Base-by-base conservation (phyloP, 345 rosid genomes). In the Rhizophora apiculata region DNA sequence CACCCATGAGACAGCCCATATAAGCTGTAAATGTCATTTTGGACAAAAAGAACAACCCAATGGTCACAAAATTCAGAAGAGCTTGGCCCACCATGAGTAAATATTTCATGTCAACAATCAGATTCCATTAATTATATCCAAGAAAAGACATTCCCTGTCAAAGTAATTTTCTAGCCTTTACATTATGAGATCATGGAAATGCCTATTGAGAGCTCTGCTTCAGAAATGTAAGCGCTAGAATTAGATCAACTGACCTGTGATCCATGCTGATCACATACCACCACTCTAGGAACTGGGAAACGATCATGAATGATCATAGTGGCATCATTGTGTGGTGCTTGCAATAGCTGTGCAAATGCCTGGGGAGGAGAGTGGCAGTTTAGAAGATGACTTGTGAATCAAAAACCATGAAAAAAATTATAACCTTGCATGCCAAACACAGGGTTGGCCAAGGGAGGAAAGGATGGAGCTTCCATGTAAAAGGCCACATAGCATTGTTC, bases 191-290 rank as follows among this genome's bases (percentile, higher is more conserved):
- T 13, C 49, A 43, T 11, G 49, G 49, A 43, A 37, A 43, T 43
- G 49, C 49, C 49, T 43, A 43, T 13, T 43, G 49, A 43, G 49
- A 43, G 49, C 18, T 39, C 46, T 43, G 49, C 37, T 20, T 20
- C 22, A 36, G 34, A 54, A 36, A 55, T 11, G 18, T 24, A 22
- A 54, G 61, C 30, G 11, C 19, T 26, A 66, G 53, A 55, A n/a
- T 30, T 20, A 18, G 6, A 20, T 13, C 60, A 26, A 79, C 86
- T 60, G 61, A 90, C 99, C 98, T 95, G 99, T 21, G 99, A 95
- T 69, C 99, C 99, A 85, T 95, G 99, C 82, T 95, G 99, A 81
- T 95, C 98, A 70, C 99, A 95, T 8, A 95, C 92, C 61, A 95
- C 99, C 82, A 92, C 67, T 87, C 97, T 88, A n/a, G 99, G 97